Percentiles rank a stretch among this genome's conserved stretches.
Evolutionary conservation across 208 protist genomes (phyloP).

Genomic region (Trypanosoma vivax): DNA sequence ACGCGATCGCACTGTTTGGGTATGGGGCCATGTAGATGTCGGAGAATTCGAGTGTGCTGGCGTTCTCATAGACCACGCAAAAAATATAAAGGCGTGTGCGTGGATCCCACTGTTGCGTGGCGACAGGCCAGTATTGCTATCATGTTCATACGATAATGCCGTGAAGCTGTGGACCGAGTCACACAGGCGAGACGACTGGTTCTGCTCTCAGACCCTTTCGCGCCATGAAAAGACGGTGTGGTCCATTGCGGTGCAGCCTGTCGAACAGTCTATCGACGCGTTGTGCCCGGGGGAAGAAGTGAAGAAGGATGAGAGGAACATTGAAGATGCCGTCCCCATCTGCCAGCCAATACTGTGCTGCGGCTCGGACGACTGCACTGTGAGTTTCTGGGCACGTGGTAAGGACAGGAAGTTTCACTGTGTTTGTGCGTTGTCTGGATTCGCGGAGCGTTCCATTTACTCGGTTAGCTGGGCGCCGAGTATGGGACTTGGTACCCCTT

Average conservation of each 20-base stretch:
- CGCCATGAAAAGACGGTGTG: constrained; percentile 84
- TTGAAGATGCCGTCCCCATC: constrained; percentile 38
- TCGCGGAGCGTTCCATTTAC: too few species aligned
- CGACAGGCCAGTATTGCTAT: constrained; percentile 56
- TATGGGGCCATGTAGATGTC: constrained; percentile 85
- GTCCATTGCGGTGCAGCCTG: constrained; percentile 56
- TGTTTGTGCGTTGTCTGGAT: too few species aligned
- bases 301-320: constrained; percentile 27
- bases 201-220: constrained; percentile 68
- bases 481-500: constrained; percentile 8
- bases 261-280: constrained; percentile 37
- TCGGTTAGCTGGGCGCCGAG: constrained; percentile 58
- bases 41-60: constrained; percentile 86
- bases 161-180: constrained; percentile 52
- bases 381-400: too few species aligned
- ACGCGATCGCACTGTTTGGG: constrained; percentile 86
- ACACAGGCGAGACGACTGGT: constrained; percentile 79
- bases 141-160: constrained; percentile 80
- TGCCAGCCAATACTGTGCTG: constrained; percentile 56
- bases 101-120: constrained; percentile 42
- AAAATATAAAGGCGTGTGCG: constrained; percentile 87
- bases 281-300: constrained; percentile 15
- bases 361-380: too few species aligned
- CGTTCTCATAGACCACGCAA: constrained; percentile 81
- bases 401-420: too few species aligned